Percentiles rank a stretch among this genome's conserved stretches.
phyloP scores from a whole-genome alignment of 257 asterid species.

The Przewalskia tangutica region DNA sequence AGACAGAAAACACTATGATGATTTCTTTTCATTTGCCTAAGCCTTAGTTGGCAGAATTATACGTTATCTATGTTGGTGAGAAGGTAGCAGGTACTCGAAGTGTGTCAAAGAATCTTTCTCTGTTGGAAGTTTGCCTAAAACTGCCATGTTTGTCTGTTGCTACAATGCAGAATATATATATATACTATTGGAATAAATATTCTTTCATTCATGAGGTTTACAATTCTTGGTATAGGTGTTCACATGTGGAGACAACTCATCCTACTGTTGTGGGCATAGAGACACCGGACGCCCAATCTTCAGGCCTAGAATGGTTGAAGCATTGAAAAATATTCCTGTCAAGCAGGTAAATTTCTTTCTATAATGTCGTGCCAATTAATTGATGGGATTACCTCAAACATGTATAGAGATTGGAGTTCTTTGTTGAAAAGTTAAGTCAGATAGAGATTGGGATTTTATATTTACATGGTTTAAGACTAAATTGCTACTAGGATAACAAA shows the following conservation, averaged over 20 bases:
- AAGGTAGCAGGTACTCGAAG: neutral
- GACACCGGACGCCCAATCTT: constrained; percentile 64
- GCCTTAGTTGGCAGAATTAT: neutral
- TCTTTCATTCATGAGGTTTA: neutral
- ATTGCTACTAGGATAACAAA: neutral
- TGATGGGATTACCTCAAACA: neutral
- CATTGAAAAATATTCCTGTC: constrained; percentile 54
- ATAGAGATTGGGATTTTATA: neutral
- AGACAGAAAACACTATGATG: too few relatives aligned
- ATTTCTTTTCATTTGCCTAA: neutral
- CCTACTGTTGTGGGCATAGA: constrained; percentile 73
- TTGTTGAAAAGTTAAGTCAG: neutral
- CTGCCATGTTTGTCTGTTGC: neutral
- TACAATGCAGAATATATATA: neutral
- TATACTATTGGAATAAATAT: neutral
- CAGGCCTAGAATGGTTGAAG: constrained; percentile 70
- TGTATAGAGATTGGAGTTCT: neutral
- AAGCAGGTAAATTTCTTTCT: constrained; percentile 45
- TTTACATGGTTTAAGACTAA: neutral
- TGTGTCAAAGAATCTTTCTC: neutral
- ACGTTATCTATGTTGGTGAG: neutral
- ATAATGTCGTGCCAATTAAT: neutral
- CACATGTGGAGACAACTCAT: constrained; percentile 83
- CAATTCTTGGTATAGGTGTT: constrained; percentile 42
- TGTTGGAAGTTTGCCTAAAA: neutral